Conservation (phyloP, 202 grass and related monocot species). For the Hordeum pubiflorum region DNA sequence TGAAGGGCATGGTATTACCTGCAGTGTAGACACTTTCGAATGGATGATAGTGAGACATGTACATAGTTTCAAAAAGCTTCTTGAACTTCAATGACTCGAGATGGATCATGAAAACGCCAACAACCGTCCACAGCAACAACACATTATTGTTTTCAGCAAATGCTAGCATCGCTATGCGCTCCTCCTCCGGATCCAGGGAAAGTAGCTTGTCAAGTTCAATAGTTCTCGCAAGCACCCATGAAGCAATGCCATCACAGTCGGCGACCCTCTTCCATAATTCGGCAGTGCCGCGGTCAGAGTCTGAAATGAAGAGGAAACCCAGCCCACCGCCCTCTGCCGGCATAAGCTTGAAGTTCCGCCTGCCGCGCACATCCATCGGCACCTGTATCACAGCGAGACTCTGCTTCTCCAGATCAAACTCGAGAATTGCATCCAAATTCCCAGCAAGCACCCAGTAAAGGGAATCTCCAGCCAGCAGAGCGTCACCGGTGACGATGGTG, state of each 20-base stretch:
- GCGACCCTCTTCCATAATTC: not conserved
- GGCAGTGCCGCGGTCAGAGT: not conserved
- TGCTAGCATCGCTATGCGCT: accelerated
- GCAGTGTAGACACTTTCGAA: not conserved
- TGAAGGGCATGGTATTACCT: not conserved
- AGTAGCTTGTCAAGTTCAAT: not conserved
- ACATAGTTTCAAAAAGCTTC: not conserved
- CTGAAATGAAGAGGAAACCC: not conserved
- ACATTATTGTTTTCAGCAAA: not conserved
- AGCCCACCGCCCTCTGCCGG: not conserved
- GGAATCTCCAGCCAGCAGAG: not conserved
- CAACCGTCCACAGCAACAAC: not conserved
- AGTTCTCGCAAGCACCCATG: not conserved
- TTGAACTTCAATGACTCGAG: not conserved
- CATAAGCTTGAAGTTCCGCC: not conserved
- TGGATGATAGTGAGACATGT: not conserved
- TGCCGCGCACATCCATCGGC: not conserved
- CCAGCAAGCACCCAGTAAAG: not conserved
- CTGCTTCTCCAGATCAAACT: not conserved
- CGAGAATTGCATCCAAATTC: not conserved
- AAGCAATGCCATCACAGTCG: not conserved
- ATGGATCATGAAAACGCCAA: not conserved
- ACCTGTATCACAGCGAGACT: not conserved
- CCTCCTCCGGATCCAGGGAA: not conserved
- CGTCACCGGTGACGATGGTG: not conserved